A percentile compares a stretch with the other conserved stretches of the same genome.
Evolutionary conservation across 2,329 filamentous ascomycete species (phyloP).

Genomic region (Dactylellina sp.): DNA sequence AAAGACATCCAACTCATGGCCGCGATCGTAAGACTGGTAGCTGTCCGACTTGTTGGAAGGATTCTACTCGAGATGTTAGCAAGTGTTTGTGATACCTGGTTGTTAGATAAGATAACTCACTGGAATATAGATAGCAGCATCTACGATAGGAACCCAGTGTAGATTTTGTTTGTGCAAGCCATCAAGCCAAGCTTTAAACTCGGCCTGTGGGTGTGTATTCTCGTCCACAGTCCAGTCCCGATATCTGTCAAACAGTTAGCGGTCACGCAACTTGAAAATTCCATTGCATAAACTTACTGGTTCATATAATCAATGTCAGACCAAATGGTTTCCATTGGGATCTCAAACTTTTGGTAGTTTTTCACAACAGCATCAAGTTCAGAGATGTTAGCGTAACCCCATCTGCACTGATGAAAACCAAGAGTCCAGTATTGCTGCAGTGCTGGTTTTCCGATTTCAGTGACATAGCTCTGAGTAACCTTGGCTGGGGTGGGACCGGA

Average conservation of each 20-base stretch:
- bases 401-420: slow-evolving; percentile 69
- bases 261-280: background rate
- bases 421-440: slow-evolving; percentile 69
- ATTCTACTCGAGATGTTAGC: slow-evolving; percentile 8
- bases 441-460: slow-evolving; percentile 66
- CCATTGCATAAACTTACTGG: slow-evolving; percentile 44
- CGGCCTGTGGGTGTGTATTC: slow-evolving; percentile 72
- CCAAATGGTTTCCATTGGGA: slow-evolving; percentile 80
- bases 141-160: slow-evolving; percentile 82
- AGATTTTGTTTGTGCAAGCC: slow-evolving; percentile 76
- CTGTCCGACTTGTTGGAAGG: slow-evolving; percentile 66
- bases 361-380: slow-evolving; percentile 67
- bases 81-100: background rate
- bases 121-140: slow-evolving; percentile 69
- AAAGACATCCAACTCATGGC: slow-evolving; percentile 71
- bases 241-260: slow-evolving; percentile 61
- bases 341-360: slow-evolving; percentile 74
- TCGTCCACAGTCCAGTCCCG: slow-evolving; percentile 74
- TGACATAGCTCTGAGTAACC: slow-evolving; percentile 68
- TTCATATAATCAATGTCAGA: slow-evolving; percentile 80
- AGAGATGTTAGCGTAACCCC: slow-evolving; percentile 64
- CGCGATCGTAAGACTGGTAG: slow-evolving; percentile 72
- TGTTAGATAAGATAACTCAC: slow-evolving; percentile 10
- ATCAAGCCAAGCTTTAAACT: slow-evolving; percentile 74
- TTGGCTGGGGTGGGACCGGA: slow-evolving; percentile 66